A percentile compares a stretch with the other conserved stretches of the same genome.
Conservation (phyloP, 2,329 filamentous ascomycete genomes). For the Penicillium nordicum region DNA sequence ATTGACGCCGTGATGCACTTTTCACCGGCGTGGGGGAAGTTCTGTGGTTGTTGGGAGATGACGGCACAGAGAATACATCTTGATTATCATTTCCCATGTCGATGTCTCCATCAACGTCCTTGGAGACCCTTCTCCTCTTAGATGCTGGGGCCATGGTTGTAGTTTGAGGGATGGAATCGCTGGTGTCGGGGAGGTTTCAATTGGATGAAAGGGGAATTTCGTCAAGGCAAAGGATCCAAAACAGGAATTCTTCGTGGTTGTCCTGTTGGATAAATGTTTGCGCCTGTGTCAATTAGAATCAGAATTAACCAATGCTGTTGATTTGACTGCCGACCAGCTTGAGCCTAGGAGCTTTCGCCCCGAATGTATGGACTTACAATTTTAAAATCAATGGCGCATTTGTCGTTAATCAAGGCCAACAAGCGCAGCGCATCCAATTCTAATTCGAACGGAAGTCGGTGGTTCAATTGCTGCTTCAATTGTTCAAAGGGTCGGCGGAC, state of each 20-base stretch:
- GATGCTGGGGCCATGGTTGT: slow-evolving; percentile 33
- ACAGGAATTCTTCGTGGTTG: neutral
- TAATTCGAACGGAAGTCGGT: neutral
- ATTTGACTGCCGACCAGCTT: slow-evolving; percentile 1
- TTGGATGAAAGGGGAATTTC: neutral
- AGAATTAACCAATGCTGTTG: slow-evolving; percentile 1
- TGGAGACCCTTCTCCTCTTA: slow-evolving; percentile 38
- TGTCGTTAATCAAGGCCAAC: neutral
- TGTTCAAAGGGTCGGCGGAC: slow-evolving; percentile 10
- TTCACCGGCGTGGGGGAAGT: slow-evolving; percentile 11
- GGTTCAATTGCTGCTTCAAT: neutral
- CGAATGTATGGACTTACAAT: neutral
- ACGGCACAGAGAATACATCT: slow-evolving; percentile 12
- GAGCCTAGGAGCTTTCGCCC: slow-evolving; percentile 1
- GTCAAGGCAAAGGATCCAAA: neutral
- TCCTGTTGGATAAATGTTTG: neutral
- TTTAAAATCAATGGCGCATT: neutral
- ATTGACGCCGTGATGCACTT: slow-evolving; percentile 27
- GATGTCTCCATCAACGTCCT: slow-evolving; percentile 33
- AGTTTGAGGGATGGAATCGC: neutral
- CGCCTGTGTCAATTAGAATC: slow-evolving; percentile 2
- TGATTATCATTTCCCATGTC: slow-evolving; percentile 25
- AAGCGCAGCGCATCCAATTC: neutral
- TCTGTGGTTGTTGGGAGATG: slow-evolving; percentile 17
- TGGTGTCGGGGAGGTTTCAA: neutral